phyloP scores from a whole-genome alignment of 345 rosid species.

The Firmiana major region DNA sequence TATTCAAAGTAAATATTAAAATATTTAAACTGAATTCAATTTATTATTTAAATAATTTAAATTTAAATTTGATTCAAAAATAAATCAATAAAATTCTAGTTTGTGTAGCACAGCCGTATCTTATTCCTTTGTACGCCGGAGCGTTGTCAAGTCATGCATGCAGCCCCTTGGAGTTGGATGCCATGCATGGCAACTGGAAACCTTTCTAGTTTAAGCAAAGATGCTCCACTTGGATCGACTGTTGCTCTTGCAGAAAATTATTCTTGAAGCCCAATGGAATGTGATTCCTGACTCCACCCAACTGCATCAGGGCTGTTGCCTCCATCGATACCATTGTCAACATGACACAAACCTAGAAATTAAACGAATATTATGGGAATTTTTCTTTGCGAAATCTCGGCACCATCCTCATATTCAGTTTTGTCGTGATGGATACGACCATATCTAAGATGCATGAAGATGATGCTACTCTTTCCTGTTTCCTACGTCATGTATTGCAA shows the following conservation, averaged over 20 bases:
- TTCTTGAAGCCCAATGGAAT: neutral
- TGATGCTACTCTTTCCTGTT: neutral
- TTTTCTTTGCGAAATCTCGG: neutral
- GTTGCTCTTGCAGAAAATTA: neutral
- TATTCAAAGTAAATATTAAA: no score
- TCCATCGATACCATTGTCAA: neutral
- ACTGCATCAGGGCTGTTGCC: neutral
- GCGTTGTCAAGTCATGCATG: neutral
- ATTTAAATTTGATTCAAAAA: no score
- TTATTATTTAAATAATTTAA: no score
- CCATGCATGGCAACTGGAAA: no score
- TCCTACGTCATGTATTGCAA: neutral
- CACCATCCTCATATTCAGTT: neutral
- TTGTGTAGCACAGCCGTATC: no score
- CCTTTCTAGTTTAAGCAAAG: neutral
- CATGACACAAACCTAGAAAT: neutral
- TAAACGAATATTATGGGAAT: neutral
- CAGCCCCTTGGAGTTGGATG: neutral
- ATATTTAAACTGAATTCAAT: no score
- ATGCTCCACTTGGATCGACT: neutral
- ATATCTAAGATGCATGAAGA: neutral
- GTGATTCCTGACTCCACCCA: slow-evolving; percentile 16
- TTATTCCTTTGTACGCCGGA: no score
- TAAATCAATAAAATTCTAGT: no score
- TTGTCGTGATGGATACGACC: neutral